Base-by-base conservation (phyloP, 352 stramenopile species). In the Blastocystis sp. region DNA sequence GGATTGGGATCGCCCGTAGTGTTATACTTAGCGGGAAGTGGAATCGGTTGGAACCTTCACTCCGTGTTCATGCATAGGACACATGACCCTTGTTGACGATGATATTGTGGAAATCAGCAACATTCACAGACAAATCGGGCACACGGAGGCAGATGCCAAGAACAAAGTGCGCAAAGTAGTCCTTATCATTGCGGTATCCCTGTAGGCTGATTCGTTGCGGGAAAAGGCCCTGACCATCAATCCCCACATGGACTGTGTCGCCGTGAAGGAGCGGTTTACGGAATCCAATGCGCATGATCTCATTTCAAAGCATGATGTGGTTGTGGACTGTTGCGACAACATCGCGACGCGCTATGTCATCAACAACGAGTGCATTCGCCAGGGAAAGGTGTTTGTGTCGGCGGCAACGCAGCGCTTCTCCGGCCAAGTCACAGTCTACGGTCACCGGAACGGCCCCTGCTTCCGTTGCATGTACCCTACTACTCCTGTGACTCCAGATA, bases 261-360 rank as follows among this genome's bases (percentile, higher is more conserved):
- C 71, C 10, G n/a, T 81, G 14, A 45, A 11, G 10, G 71, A 81
- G 21, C 10, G 60, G 10, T 71, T 81, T 24, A 54, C 71, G 11
- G 34, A 64, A 71, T n/a, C 10, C 6, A 81, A 81, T 71, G 71
- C 34, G 9, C 54, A 14, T 81, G 14, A 0, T 11, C 52, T 81
- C 28, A 69, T 81, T 68, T 14, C 28, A 54, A 45, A 48, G n/a
- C 71, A 81, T 24, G 71, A 81, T 1, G n/a, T 81, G 14, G 63
- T 81, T 34, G 42, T 81, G 6, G 71, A 81, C 28, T 81, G 71
- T 71, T 81, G 71, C 42, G 71, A 81, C n/a, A 81, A 81, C 60
- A 81, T 81, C 24, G 11, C 9, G 14, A 71, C 71, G 14, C 54
- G 71, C 11, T 81, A 81, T 54, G 24, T 74, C 28, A 81, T 81